These are phyloP conservation scores for Cronartium ribicola DNA, from an alignment of 1,284 basidiomycete genomes.

Conservation along the genomic window DNA sequence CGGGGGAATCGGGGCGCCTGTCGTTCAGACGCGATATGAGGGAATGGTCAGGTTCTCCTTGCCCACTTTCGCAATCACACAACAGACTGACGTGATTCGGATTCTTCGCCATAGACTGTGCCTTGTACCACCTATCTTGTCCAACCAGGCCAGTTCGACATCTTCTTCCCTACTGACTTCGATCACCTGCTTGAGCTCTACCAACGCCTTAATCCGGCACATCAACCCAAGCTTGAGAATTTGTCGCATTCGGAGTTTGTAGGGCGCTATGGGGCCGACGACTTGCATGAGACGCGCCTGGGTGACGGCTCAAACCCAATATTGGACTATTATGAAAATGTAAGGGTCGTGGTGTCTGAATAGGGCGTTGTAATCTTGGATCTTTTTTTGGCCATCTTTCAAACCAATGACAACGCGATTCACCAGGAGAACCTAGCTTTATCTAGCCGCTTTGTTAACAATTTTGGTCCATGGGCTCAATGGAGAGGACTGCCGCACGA, in stretches of 20 bases:
- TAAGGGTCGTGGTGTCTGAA: conserved; percentile 69
- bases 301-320: conserved; percentile 80
- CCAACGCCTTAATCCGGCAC: conserved; percentile 18
- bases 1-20: conserved; percentile 78
- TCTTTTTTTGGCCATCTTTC: too few relatives aligned
- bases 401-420: too few relatives aligned
- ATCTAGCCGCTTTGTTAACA: too few relatives aligned
- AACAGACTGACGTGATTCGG: neutral
- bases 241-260: conserved; percentile 81
- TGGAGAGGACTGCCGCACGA: too few relatives aligned
- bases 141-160: conserved; percentile 94
- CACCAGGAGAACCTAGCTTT: too few relatives aligned
- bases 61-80: neutral
- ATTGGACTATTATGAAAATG: conserved; percentile 80
- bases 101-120: conserved; percentile 54
- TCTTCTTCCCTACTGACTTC: conserved; percentile 97
- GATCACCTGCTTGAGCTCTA: conserved; percentile 58
- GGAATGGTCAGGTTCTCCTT: conserved; percentile 60
- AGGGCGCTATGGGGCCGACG: conserved; percentile 67
- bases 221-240: conserved; percentile 58
- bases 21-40: conserved; percentile 87
- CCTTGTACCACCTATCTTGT: conserved; percentile 87
- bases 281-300: conserved; percentile 63
- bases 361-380: neutral
- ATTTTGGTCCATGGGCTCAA: too few relatives aligned